Conservation (phyloP, 306 rosid genomes). For the Crotalaria pallida region DNA sequence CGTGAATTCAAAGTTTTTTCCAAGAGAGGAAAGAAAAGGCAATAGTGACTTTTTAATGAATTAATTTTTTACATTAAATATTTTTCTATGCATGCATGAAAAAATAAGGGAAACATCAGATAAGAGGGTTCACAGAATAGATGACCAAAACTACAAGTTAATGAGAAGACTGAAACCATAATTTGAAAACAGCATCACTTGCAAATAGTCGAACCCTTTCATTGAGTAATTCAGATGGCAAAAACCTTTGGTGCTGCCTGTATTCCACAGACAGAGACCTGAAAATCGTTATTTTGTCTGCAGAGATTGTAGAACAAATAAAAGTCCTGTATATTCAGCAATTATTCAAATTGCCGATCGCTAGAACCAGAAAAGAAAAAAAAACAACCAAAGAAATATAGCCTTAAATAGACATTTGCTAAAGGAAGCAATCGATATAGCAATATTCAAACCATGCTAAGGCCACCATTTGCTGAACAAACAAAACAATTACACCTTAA, state of each 20-base stretch:
- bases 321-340: background rate
- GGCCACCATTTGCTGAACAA: constrained; percentile 1
- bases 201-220: background rate
- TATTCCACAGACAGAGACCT: background rate
- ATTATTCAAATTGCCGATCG: background rate
- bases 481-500: background rate
- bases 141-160: background rate
- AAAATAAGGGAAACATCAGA: background rate
- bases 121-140: background rate
- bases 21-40: too few species aligned
- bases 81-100: background rate
- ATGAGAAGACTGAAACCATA: background rate
- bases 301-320: background rate
- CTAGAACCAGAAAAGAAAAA: background rate
- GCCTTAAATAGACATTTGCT: constrained; percentile 9
- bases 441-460: background rate
- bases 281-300: background rate
- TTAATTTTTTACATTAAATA: background rate
- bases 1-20: background rate
- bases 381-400: background rate
- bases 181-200: background rate
- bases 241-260: background rate
- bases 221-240: background rate
- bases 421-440: background rate
- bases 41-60: background rate